Evolutionary conservation across 2,329 filamentous ascomycete genomes (phyloP).

Genomic region (Ilyonectria mors-panacis): DNA sequence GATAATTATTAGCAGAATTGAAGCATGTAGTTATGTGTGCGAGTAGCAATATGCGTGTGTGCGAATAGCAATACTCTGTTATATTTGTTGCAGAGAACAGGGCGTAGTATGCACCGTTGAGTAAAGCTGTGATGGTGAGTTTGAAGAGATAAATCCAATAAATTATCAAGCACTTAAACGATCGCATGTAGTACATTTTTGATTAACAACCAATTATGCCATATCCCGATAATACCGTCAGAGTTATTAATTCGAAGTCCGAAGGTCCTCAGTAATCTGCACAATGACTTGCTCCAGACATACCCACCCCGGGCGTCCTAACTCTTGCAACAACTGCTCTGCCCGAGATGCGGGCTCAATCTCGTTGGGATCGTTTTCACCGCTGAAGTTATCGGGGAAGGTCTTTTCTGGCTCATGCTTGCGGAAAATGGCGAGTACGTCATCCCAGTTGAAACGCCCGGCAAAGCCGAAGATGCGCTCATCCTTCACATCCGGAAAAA

Average conservation of each 20-base stretch:
- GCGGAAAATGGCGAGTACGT: conserved; percentile 51
- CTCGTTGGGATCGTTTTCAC: conserved; percentile 20
- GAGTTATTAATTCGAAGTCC: no score
- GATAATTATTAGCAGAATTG: no score
- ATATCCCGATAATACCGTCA: no score
- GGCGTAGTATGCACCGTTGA: no score
- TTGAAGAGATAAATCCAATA: no score
- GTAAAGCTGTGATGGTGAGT: no score
- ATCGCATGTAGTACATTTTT: no score
- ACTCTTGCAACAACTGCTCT: conserved; percentile 1
- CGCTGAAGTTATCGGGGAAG: conserved; percentile 44
- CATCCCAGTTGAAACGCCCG: conserved; percentile 61
- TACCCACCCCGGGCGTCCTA: conserved; percentile 12
- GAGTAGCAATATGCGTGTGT: no score
- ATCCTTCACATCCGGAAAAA: conserved; percentile 42
- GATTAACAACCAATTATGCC: no score
- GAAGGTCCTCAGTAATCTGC: neutral
- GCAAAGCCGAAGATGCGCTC: conserved; percentile 58
- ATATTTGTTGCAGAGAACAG: neutral
- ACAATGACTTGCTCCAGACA: neutral
- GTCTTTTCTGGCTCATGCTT: conserved; percentile 37
- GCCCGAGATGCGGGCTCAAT: conserved; percentile 6
- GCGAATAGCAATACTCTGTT: no score
- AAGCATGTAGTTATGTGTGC: no score
- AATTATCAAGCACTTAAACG: no score